These are phyloP conservation scores for Fusarium tanahbumbuense DNA, from an alignment of 2,329 filamentous ascomycete species.

Conservation along the genomic window DNA sequence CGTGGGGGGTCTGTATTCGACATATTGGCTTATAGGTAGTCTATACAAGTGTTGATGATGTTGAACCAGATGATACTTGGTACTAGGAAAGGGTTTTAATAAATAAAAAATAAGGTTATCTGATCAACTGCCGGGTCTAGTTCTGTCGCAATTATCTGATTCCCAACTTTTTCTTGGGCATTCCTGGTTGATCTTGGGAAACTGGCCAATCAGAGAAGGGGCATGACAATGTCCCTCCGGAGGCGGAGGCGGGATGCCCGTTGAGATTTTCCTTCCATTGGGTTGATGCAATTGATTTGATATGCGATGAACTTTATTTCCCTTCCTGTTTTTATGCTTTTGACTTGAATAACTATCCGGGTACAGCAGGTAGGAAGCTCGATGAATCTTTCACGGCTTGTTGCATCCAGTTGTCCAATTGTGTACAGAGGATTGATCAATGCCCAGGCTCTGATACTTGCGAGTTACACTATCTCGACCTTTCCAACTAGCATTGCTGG, in stretches of 20 bases:
- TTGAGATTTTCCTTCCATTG: background rate
- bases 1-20: background rate
- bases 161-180: background rate
- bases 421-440: background rate
- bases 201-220: conserved; percentile 36
- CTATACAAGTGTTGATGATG: too few relatives aligned
- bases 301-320: background rate
- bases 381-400: background rate
- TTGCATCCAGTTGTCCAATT: background rate
- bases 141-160: background rate
- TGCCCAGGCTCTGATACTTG: background rate
- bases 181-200: background rate
- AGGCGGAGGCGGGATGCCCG: background rate
- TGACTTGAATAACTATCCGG: background rate
- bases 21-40: too few relatives aligned
- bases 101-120: background rate
- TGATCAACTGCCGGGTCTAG: background rate
- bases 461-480: background rate
- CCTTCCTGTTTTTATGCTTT: background rate
- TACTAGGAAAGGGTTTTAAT: background rate
- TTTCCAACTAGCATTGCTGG: background rate
- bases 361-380: background rate
- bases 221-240: conserved; percentile 40
- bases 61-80: too few relatives aligned
- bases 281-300: background rate